Evolutionary conservation across 1,139 yeast genomes (phyloP), one percentile per base, ranked within the genome.

Genomic region (Blastobotrys petasosporus): DNA sequence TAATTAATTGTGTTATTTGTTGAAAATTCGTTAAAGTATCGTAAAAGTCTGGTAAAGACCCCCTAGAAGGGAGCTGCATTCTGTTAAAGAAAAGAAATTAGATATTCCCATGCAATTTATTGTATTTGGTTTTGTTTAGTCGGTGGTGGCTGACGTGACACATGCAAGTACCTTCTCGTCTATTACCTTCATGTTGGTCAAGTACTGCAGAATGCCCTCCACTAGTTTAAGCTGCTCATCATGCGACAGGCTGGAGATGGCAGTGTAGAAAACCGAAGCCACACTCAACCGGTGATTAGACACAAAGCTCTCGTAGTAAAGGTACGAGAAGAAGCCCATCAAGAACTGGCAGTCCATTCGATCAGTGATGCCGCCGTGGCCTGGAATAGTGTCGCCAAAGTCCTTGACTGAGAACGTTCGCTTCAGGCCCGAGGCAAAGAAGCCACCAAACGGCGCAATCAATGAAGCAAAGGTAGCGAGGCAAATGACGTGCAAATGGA

Each of bases 371-470:
- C 99, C 99, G 51, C 99, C 99, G 62, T 92, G 99, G 33, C 99
- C 99, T 9, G 95, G 95, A 53, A 86, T 86, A 15, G 95, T 85
- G 62, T 85, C 90, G 51, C 95, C 95, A 61, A 86, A 86, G 65
- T 86, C 95, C 67, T 86, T 86, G 49, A 90, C 90, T 59, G 94
- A 85, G 70, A 92, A 90, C n/a, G 97, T 88, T 66, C 99, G 81
- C 71, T 92, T 92, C 58, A 94, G 75, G 11, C 98, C 99, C 43
- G 95, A 84, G 2, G 98, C 98, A 59, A 92, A 92, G 66, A 92
- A 92, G 1, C 99, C 99, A 45, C 99, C 99, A 64, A 92, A 92
- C 49, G 99, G 99, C 1, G 99, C 99, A 65, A 92, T 84, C 54
- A 94, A 75, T 1, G 97, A 90, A 7, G 99, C 98, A 74, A 94